Evolutionary conservation across 2,329 filamentous ascomycete species (phyloP), one percentile per base, ranked within the genome.

Genomic region (Fonsecaea pugnacius): DNA sequence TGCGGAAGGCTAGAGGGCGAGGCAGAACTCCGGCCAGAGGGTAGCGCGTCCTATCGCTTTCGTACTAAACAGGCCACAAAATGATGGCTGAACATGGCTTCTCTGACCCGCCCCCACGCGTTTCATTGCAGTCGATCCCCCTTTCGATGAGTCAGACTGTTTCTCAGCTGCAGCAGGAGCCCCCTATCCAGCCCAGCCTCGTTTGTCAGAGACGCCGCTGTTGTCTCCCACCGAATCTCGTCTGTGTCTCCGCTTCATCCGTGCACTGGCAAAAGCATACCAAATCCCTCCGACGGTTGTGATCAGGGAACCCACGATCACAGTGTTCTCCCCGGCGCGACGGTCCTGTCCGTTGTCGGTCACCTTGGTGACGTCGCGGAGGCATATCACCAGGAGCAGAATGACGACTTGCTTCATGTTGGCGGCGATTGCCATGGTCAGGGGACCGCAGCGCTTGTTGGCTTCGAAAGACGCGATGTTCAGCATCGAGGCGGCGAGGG

Each of bases 391-490:
- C 10, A 64, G 10, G 35, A 64, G 8, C n/a, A 67, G 36, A 46
- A 60, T 58, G 33, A 55, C n/a, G 14, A 61, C 59, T 18, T 67
- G 64, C 50, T 67, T 67, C 33, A 67, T 16, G 35, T 67, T 67
- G 14, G 54, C 57, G 3, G 58, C 64, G 32, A 67, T 55, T 9
- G 54, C 62, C 61, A 67, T 67, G 46, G 46, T 59, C 43, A 67
- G 30, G 16, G 64, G 35, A 0, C 64, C 64, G 27, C 61, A 64
- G 16, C 64, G 33, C 16, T 58, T 63, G 50, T 64, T 64, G 16
- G 64, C 62, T 9, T 67, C 57, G 40, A 67, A 67, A 8, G 64
- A 67, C 2, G 62, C 58, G 3, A 67, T 36, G 48, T 67, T 67
- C 57, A 67, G 33, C 21, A 51, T 46, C 30, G 58, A 51, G 2